These are phyloP conservation scores for Tirmania nivea DNA, from an alignment of 495 filamentous ascomycete species.

Conservation along the genomic window DNA sequence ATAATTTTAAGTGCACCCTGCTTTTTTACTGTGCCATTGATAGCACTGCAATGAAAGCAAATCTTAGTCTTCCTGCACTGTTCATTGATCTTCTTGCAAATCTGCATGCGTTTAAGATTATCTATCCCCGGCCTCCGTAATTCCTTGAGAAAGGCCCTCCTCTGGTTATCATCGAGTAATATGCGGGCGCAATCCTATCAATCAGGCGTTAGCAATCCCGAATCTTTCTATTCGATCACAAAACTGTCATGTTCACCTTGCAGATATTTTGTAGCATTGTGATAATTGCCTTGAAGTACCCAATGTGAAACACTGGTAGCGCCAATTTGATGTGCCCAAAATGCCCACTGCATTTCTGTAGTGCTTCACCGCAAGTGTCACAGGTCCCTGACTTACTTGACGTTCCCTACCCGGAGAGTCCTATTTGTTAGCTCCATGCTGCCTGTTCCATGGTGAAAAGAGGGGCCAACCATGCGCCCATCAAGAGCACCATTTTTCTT, in stretches of 20 bases:
- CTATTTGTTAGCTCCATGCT: background rate
- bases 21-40: constrained; percentile 83
- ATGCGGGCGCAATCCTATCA: constrained; percentile 45
- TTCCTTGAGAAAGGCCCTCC: constrained; percentile 48
- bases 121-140: constrained; percentile 66
- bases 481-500: constrained; percentile 71
- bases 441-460: constrained; percentile 1
- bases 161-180: constrained; percentile 53
- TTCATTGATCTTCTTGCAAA: constrained; percentile 69
- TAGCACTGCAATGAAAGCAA: constrained; percentile 50
- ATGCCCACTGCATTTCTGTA: constrained; percentile 76
- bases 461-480: constrained; percentile 38
- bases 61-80: constrained; percentile 65
- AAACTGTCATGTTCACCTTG: constrained; percentile 30
- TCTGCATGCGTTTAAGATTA: constrained; percentile 52
- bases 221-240: background rate
- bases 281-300: constrained; percentile 80
- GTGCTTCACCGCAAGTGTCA: constrained; percentile 54
- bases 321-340: constrained; percentile 82
- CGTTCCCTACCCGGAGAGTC: constrained; percentile 35
- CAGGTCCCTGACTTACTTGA: constrained; percentile 57
- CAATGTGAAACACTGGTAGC: constrained; percentile 81
- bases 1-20: constrained; percentile 67
- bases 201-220: constrained; percentile 2
- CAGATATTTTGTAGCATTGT: constrained; percentile 80